These are phyloP conservation scores for Eucalyptus sp. DNA, from an alignment of 345 rosid genomes.

Conservation along the genomic window DNA sequence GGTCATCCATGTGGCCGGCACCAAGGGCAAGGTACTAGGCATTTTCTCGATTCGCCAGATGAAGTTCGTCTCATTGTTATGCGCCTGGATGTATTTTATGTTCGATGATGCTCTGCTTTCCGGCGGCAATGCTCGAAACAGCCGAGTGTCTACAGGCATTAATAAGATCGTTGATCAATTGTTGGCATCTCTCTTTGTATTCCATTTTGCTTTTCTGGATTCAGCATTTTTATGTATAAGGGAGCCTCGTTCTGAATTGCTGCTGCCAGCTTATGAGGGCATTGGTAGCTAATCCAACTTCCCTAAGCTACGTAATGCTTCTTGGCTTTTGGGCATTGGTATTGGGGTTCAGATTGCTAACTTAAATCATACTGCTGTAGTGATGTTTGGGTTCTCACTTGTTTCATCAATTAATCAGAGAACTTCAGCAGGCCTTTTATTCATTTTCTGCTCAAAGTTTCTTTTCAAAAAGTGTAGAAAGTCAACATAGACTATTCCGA, in stretches of 20 bases:
- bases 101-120: background rate
- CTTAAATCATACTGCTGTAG: background rate
- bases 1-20: constrained; percentile 92
- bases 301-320: background rate
- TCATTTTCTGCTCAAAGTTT: background rate
- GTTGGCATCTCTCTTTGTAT: background rate
- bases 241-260: background rate
- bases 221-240: background rate
- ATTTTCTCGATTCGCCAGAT: background rate
- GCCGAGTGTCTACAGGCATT: background rate
- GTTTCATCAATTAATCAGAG: background rate
- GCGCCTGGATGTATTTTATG: background rate
- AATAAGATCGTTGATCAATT: background rate
- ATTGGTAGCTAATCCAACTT: background rate
- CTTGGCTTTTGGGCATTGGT: background rate
- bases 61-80: background rate
- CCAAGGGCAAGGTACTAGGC: constrained; percentile 77
- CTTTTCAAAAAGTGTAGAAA: background rate
- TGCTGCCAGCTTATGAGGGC: background rate
- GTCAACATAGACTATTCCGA: background rate
- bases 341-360: background rate
- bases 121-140: background rate
- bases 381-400: background rate
- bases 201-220: background rate
- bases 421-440: background rate